Conservation (phyloP, 2,329 filamentous ascomycete species). For the Alternaria viburni region DNA sequence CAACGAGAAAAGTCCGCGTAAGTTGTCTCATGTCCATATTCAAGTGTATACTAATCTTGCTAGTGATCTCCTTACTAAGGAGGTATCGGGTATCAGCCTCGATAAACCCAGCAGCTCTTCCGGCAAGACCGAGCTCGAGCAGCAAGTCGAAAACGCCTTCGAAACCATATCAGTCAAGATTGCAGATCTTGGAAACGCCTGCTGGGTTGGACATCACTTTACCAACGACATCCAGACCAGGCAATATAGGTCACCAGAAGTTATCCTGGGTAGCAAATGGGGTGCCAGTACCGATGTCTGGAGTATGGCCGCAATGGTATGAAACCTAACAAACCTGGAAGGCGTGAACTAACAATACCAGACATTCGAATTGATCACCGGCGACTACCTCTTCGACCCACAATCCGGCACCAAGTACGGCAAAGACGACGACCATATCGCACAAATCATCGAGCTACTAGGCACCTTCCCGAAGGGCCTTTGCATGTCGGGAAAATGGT, state of each 20-base stretch:
- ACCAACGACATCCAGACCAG: constrained; percentile 99
- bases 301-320: constrained; percentile 99
- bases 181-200: constrained; percentile 95
- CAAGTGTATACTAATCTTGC: not conserved
- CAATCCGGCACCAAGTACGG: constrained; percentile 99
- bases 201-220: constrained; percentile 98
- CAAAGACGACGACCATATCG: constrained; percentile 99
- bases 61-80: constrained; percentile 87
- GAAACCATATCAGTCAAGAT: constrained; percentile 98
- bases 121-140: constrained; percentile 51
- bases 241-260: constrained; percentile 96
- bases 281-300: constrained; percentile 99
- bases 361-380: constrained; percentile 97
- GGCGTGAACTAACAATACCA: constrained; percentile 49
- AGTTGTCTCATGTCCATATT: constrained; percentile 44
- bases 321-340: constrained; percentile 30
- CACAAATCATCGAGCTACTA: constrained; percentile 96
- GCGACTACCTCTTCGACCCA: constrained; percentile 97
- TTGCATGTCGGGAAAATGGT: constrained; percentile 94
- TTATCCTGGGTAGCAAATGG: constrained; percentile 97
- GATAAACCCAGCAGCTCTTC: constrained; percentile 67
- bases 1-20: constrained; percentile 94
- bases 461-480: constrained; percentile 92
- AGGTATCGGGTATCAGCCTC: constrained; percentile 93
- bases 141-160: constrained; percentile 64